A percentile compares a stretch with the other conserved stretches of the same genome.
These are phyloP conservation scores for Debaryomycetaceae sp. DNA, from an alignment of 1,139 yeast species.

Conservation along the genomic window DNA sequence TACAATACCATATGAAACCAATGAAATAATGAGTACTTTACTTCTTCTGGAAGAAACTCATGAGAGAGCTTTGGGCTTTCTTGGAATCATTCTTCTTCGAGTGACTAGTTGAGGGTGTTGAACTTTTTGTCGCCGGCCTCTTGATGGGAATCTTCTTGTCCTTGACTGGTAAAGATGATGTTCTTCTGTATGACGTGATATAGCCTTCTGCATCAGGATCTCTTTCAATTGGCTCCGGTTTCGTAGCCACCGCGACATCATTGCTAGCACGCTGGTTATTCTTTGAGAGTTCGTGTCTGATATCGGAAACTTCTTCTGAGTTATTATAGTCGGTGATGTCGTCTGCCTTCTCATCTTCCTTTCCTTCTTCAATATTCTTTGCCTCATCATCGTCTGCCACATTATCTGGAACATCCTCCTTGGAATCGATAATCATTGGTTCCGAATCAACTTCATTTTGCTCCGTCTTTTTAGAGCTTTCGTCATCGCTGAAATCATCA, in stretches of 20 bases:
- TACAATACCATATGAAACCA: no score
- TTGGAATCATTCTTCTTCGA: constrained; percentile 16
- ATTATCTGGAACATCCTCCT: constrained; percentile 4
- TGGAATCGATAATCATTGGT: constrained; percentile 8
- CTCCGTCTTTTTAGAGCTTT: constrained; percentile 3
- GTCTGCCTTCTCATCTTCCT: constrained; percentile 2
- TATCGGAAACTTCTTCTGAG: background rate
- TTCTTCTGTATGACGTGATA: constrained; percentile 27
- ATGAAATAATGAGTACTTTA: background rate
- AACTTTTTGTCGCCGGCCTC: constrained; percentile 8
- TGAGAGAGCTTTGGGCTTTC: constrained; percentile 35
- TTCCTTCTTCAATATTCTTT: constrained; percentile 1
- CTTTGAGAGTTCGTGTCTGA: background rate
- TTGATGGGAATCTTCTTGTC: constrained; percentile 9
- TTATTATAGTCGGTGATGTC: background rate
- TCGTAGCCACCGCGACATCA: background rate
- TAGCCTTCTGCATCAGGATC: constrained; percentile 41
- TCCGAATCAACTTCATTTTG: constrained; percentile 7
- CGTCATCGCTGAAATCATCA: constrained; percentile 15
- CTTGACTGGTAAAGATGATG: constrained; percentile 5
- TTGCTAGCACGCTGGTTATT: background rate
- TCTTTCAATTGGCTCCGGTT: background rate
- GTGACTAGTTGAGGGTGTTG: constrained; percentile 4
- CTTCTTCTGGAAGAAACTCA: constrained; percentile 37
- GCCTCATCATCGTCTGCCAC: background rate